Evolutionary conservation across 2,329 filamentous ascomycete genomes (phyloP), one percentile per base, ranked within the genome.

Genomic region (Phialocephala subalpina): DNA sequence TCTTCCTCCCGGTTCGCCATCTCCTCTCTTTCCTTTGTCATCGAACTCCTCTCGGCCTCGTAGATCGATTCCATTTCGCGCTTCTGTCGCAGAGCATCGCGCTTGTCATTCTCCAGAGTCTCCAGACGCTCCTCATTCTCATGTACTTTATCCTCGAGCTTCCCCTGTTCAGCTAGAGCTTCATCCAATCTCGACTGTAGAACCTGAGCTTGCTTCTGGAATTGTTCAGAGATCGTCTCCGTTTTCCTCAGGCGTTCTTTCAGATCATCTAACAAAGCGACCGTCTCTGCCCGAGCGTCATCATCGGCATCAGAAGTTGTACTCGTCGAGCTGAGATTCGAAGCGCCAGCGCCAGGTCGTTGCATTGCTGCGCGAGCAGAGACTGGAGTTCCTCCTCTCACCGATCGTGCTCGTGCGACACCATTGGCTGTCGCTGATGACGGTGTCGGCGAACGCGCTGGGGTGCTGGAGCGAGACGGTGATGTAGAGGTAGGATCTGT

Each of bases 11-110:
- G 87, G 72, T 90, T 91, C 62, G 87, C 84, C 79, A 94, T 91
- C 73, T 97, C 93, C 71, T 97, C 94, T 81, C 97, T 96, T 78
- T 98, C 95, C 80, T 94, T 93, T 75, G 93, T 89, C 81, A 95
- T 92, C 62, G 92, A 89, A 75, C 90, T 92, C 69, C 93, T 88
- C 80, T 99, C 96, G 53, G 92, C 89, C 78, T 98, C 95, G 78
- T 97, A 97, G 70, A 97, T 94, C 70, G 90, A 89, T 79, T 97
- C 94, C 82, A 97, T 90, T 78, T 99, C 96, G 70, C 95, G 89
- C 75, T 93, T 92, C 79, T 97, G 91, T 69, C 94, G 88, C 35
- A 90, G 87, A 63, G 90, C 85, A 72, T 98, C 94, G 73, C 92
- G 88, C 81, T 96, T 94, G 75, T 97, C 93, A 74, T 92, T 94